Conservation (phyloP, 345 rosid genomes). For the Luvunga scandens region DNA sequence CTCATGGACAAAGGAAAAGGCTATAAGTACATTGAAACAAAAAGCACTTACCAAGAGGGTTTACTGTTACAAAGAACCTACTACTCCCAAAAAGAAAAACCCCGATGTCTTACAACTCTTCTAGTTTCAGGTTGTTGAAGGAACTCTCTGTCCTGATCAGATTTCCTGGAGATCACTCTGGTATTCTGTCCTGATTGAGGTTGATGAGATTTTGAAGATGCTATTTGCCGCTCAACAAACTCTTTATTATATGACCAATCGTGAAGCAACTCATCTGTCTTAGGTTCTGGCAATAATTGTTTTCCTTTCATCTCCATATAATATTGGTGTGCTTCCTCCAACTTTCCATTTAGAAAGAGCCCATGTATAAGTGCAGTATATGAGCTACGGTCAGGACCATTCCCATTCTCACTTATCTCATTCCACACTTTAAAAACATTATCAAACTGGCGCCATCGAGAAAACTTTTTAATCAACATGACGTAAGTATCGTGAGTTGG, state of each 20-base stretch:
- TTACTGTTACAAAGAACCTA: conserved; percentile 26
- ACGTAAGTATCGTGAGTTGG: conserved; percentile 74
- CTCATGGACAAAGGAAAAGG: conserved; percentile 14
- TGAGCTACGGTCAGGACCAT: conserved; percentile 74
- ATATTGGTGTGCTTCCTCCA: conserved; percentile 72
- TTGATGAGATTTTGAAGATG: conserved; percentile 26
- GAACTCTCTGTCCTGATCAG: conserved; percentile 37
- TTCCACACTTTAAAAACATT: conserved; percentile 68
- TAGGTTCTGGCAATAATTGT: conserved; percentile 60
- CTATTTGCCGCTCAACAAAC: conserved; percentile 32
- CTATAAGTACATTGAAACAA: not conserved
- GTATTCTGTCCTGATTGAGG: conserved; percentile 19
- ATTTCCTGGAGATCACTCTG: conserved; percentile 27
- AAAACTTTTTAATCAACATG: conserved; percentile 84
- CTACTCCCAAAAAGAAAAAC: conserved; percentile 63
- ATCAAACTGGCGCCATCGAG: conserved; percentile 80
- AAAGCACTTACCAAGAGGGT: not conserved
- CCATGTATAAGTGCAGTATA: conserved; percentile 90
- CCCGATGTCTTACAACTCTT: conserved; percentile 62
- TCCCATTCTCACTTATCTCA: conserved; percentile 64
- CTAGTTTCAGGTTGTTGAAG: conserved; percentile 60
- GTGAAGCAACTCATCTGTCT: conserved; percentile 65
- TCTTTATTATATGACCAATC: conserved; percentile 64
- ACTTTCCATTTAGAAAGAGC: conserved; percentile 71
- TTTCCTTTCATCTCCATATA: conserved; percentile 79